Base-by-base conservation (phyloP, 108 stramenopile genomes). In the Cylindrotheca fusiformis region DNA sequence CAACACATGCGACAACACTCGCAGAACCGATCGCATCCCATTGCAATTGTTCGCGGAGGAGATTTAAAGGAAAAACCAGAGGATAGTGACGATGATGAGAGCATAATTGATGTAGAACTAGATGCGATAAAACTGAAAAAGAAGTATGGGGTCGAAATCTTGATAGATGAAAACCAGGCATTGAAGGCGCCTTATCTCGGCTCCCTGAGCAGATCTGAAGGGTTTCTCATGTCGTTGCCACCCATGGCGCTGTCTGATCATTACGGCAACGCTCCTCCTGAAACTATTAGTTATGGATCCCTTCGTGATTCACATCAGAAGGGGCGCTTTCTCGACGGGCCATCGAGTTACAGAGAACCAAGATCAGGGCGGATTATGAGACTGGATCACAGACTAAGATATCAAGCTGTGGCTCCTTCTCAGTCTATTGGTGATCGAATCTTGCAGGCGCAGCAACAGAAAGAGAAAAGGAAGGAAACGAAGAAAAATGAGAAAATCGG, bases 361-460 rank as follows among this genome's bases (percentile, higher is more conserved):
- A 27, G 23, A 27, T 74, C 72, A 2, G 72, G 72, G 8, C 55
- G 52, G 50, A 67, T 74, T 46, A 32, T 57, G 20, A 52, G 24
- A 14, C 28, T 67, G 27, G 72, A 74, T 36, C 58, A 61, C 41
- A 51, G 58, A 32, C 23, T 31, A 32, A 52, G 60, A 19, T 72
- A 52, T 63, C 48, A 21, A 22, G 28, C 50, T 2, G 49, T 53
- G 12, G 25, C 28, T 32, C 30, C 4, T 22, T 52, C 32, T 23
- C 28, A 2, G 22, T 63, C 62, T 12, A 65, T 72, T 52, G 71
- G 71, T 18, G 72, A 74, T 49, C 72, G 72, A 21, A 60, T 74
- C 8, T 55, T 58, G 51, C 62, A 71, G 46, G 62, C 70, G 4
- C 48, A 50, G 1, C 53, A 63, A 31, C 6, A 54, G 31, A 46